A percentile compares a stretch with the other conserved stretches of the same genome.
Conservation (phyloP, 805 yeast species). For the Nematodospora valgi region DNA sequence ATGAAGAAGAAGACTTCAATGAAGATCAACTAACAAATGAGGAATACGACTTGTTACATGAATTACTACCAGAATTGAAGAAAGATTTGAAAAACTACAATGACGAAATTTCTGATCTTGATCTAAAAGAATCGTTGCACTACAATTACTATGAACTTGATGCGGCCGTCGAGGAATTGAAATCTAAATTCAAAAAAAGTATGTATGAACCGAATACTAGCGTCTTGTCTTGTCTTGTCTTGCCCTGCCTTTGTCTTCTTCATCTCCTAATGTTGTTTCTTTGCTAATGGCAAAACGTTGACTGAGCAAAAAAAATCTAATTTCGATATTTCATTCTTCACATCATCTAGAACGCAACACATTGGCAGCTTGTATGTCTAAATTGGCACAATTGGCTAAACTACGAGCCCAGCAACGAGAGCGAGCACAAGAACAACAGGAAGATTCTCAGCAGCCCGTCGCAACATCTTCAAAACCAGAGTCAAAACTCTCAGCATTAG, state of each 20-base stretch:
- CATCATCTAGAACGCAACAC: neutral
- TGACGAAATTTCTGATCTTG: constrained; percentile 44
- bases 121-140: constrained; percentile 58
- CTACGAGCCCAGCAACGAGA: constrained; percentile 14
- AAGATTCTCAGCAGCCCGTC: constrained; percentile 1
- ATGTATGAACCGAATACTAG: constrained; percentile 30
- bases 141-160: constrained; percentile 54
- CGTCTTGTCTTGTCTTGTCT: constrained; percentile 3
- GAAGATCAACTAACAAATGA: constrained; percentile 37
- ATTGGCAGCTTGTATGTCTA: constrained; percentile 13
- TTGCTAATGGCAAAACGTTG: too few relatives aligned
- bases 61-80: constrained; percentile 42
- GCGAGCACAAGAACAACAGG: constrained; percentile 2
- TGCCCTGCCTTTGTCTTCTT: neutral
- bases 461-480: too few relatives aligned
- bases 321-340: neutral
- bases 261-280: too few relatives aligned
- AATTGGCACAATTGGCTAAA: constrained; percentile 23
- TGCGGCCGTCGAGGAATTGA: constrained; percentile 47
- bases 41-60: constrained; percentile 42
- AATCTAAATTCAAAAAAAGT: constrained; percentile 39
- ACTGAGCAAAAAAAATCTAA: neutral
- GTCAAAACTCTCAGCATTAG: constrained; percentile 47
- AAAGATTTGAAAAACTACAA: constrained; percentile 34
- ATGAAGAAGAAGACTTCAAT: constrained; percentile 26